Percentiles rank a stretch among this genome's conserved stretches.
These are phyloP conservation scores for Hysterangium stoloniferum DNA, from an alignment of 768 basidiomycete species.

Conservation along the genomic window DNA sequence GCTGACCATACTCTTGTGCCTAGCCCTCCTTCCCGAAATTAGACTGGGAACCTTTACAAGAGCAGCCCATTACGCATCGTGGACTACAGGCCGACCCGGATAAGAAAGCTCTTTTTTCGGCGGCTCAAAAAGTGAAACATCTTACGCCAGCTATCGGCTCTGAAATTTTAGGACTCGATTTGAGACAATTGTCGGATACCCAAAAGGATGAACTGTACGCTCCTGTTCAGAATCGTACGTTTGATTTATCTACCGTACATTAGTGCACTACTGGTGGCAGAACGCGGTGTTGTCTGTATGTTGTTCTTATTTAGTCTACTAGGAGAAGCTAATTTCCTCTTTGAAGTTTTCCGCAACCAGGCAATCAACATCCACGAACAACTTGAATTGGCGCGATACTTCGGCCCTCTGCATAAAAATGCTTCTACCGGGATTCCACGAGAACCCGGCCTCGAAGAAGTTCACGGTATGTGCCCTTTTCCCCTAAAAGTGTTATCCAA, in stretches of 20 bases:
- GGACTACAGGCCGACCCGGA: constrained; percentile 60
- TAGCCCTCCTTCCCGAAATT: constrained; percentile 61
- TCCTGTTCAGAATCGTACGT: neutral
- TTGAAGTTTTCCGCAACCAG: constrained; percentile 67
- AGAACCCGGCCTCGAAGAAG: constrained; percentile 65
- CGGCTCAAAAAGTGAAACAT: constrained; percentile 59
- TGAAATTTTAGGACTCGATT: constrained; percentile 65
- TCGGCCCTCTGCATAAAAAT: constrained; percentile 74
- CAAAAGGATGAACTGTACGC: constrained; percentile 79
- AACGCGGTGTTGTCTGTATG: constrained; percentile 71
- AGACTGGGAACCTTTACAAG: constrained; percentile 55
- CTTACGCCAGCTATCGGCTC: constrained; percentile 70
- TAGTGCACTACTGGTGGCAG: constrained; percentile 66
- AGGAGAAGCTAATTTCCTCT: neutral
- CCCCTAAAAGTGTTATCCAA: neutral
- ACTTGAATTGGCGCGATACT: constrained; percentile 63
- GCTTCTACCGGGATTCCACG: constrained; percentile 71
- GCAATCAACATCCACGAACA: constrained; percentile 61
- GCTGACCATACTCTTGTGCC: neutral
- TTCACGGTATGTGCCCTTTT: constrained; percentile 44
- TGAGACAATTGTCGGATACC: constrained; percentile 52
- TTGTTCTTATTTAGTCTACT: constrained; percentile 10
- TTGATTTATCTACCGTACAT: constrained; percentile 4
- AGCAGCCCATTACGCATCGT: constrained; percentile 55
- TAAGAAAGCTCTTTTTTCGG: constrained; percentile 57